phyloP scores from a whole-genome alignment of 768 basidiomycete genomes.

The Mycena venus region DNA sequence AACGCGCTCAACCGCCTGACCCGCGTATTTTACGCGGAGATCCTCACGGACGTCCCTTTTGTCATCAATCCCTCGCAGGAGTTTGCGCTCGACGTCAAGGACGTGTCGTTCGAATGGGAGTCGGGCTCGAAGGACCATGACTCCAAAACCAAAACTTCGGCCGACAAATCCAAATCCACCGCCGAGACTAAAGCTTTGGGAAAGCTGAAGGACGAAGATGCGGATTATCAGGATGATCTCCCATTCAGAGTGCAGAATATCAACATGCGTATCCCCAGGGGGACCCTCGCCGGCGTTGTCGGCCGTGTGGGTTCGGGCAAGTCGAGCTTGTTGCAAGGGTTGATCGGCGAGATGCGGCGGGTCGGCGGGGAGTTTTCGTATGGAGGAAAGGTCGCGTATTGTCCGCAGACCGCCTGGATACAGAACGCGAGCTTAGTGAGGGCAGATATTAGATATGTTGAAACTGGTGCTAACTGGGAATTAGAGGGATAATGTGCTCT shows the following conservation, averaged over 20 bases:
- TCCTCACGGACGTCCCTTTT: slow-evolving; percentile 56
- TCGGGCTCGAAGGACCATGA: slow-evolving; percentile 16
- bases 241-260: slow-evolving; percentile 69
- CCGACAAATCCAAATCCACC: too few species aligned
- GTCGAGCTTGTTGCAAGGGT: slow-evolving; percentile 70
- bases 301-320: slow-evolving; percentile 81
- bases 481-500: slow-evolving; percentile 76
- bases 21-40: slow-evolving; percentile 68
- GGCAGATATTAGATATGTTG: slow-evolving; percentile 26
- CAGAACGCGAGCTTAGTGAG: slow-evolving; percentile 75
- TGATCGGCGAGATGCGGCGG: slow-evolving; percentile 80
- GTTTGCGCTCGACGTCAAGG: slow-evolving; percentile 62
- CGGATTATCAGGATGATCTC: slow-evolving; percentile 26
- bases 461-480: not conserved
- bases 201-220: slow-evolving; percentile 30
- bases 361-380: slow-evolving; percentile 66
- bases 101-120: slow-evolving; percentile 79
- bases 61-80: slow-evolving; percentile 59
- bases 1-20: slow-evolving; percentile 70
- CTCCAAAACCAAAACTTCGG: not conserved
- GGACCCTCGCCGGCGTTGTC: slow-evolving; percentile 71
- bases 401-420: slow-evolving; percentile 84
- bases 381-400: slow-evolving; percentile 77
- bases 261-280: slow-evolving; percentile 67
- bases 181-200: slow-evolving; percentile 20